phyloP scores from a whole-genome alignment of 768 basidiomycete genomes.

The Tricholoma saponaceum region DNA sequence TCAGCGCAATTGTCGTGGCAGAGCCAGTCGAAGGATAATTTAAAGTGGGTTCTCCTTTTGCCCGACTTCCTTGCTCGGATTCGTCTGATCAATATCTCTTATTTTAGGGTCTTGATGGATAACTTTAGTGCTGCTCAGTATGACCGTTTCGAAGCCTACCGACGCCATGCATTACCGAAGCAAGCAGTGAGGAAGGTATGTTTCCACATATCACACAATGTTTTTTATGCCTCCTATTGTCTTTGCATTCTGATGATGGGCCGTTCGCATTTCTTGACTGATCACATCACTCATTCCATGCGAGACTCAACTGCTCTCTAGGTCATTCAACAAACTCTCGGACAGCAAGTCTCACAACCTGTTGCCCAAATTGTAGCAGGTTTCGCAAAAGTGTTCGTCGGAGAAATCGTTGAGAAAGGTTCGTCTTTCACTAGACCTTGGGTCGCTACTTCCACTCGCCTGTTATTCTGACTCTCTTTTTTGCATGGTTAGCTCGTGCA shows the following conservation, averaged over 20 bases:
- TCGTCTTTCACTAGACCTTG: conserved; percentile 8
- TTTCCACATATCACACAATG: not conserved
- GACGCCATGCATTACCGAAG: conserved; percentile 79
- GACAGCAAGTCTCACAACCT: conserved; percentile 81
- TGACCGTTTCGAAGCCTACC: conserved; percentile 85
- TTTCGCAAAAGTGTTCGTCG: conserved; percentile 88
- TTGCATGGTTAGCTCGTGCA: conserved; percentile 53
- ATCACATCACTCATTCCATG: not conserved
- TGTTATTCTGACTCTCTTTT: not conserved
- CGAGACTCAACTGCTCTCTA: conserved; percentile 20
- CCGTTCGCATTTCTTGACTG: not conserved
- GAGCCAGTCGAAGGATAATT: conserved; percentile 84
- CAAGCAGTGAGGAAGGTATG: conserved; percentile 75
- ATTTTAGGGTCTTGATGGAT: conserved; percentile 78
- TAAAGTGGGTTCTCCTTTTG: conserved; percentile 48
- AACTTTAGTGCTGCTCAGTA: conserved; percentile 82
- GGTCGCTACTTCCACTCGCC: not conserved
- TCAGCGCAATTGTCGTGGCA: conserved; percentile 81
- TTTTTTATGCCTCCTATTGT: not conserved
- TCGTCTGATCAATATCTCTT: not conserved
- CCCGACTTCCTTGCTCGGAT: not conserved
- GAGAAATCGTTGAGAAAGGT: conserved; percentile 91
- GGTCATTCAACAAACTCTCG: conserved; percentile 80
- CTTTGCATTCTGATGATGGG: not conserved
- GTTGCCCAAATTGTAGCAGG: conserved; percentile 89